Conservation (phyloP, 2,329 filamentous ascomycete genomes). For the Colletotrichum neosansevieriae region DNA sequence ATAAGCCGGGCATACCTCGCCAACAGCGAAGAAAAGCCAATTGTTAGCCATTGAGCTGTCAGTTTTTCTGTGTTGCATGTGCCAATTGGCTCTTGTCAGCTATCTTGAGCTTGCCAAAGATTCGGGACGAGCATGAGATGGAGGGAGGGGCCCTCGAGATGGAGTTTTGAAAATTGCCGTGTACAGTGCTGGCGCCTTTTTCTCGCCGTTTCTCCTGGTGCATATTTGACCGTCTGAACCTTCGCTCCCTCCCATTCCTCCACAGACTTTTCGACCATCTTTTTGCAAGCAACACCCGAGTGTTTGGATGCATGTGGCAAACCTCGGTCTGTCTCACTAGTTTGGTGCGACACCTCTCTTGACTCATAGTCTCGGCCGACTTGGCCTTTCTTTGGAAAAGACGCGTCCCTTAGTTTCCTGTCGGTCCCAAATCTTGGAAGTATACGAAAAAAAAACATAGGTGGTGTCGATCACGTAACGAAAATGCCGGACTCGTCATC, state of each 20-base stretch:
- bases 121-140: slow-evolving; percentile 27
- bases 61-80: slow-evolving; percentile 26
- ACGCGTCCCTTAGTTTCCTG: not conserved
- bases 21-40: slow-evolving; percentile 14
- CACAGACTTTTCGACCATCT: not conserved
- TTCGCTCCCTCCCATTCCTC: slow-evolving; percentile 13
- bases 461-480: not conserved
- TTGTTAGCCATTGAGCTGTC: slow-evolving; percentile 16
- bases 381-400: not conserved
- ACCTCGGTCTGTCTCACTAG: slow-evolving; percentile 23
- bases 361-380: slow-evolving; percentile 25
- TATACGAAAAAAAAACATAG: not conserved
- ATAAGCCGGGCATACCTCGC: slow-evolving; percentile 27
- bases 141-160: slow-evolving; percentile 18
- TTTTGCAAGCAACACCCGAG: slow-evolving; percentile 1
- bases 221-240: slow-evolving; percentile 31
- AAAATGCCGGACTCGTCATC: slow-evolving; percentile 29
- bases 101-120: slow-evolving; percentile 18
- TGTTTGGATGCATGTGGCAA: slow-evolving; percentile 2
- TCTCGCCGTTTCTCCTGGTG: slow-evolving; percentile 13
- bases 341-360: slow-evolving; percentile 23
- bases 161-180: slow-evolving; percentile 21
- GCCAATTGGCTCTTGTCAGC: slow-evolving; percentile 38
- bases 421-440: not conserved
- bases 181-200: slow-evolving; percentile 21